Evolutionary conservation across 2,329 filamentous ascomycete species (phyloP), one percentile per base, ranked within the genome.

Genomic region (Trichoderma sp.): DNA sequence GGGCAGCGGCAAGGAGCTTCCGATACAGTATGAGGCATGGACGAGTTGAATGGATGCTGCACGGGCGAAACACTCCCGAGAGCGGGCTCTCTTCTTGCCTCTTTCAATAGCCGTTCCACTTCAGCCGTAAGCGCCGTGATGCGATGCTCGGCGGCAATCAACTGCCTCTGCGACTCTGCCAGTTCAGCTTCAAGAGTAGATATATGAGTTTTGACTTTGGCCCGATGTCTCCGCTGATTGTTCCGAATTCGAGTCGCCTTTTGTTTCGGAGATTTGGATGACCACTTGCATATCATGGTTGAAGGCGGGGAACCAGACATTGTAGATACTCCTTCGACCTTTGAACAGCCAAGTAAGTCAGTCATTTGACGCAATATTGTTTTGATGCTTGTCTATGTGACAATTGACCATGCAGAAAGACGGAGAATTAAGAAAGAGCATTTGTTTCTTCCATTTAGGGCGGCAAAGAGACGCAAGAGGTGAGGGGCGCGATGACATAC

Each of bases 161-260:
- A 24, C 18, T 51, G 39, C 24, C 43, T 65, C 62, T 32, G 62
- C 2, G 62, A 32, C 18, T 65, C 43, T 2, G 62, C 62, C 26
- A 65, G 2, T 32, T 53, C 62, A 11, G 11, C 7, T 63, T 79
- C 78, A 0, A 80, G 74, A 2, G 73, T 71, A 2, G 79, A 75
- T 30, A 86, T 80, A 47, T 81, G 79, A 47, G 80, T 79, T 61
- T 81, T 83, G 56, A 82, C 80, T 34, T 83, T 79, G 9, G 84
- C 84, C 5, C 85, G 83, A 74, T 87, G 85, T 28, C 85, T 82
- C 51, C 85, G 83, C 75, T 87, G 85, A 73, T 87, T 87, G 60
- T 87, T 82, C n/a, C 85, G 84, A 18, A 85, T 82, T 8, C 85
- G 81, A 9, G 74, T 75, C 3, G 78, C 76, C 26, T 81, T 78